These are phyloP conservation scores for Mortierella sp. DNA, from an alignment of 371 early-diverging fungal genomes.

Conservation along the genomic window DNA sequence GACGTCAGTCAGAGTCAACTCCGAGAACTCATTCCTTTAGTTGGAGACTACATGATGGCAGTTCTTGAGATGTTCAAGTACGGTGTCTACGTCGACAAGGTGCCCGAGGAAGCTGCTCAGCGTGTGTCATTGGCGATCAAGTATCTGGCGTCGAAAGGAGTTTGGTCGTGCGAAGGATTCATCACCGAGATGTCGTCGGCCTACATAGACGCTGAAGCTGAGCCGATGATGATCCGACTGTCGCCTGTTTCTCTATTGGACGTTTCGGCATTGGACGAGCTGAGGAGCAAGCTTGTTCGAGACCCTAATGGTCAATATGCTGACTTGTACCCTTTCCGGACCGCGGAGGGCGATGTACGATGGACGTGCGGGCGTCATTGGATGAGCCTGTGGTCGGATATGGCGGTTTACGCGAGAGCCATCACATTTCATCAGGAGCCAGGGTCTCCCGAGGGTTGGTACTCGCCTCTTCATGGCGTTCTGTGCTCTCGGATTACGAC, in stretches of 20 bases:
- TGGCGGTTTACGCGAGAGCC: not conserved
- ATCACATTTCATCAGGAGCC: not conserved
- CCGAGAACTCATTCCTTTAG: slow-evolving; percentile 1
- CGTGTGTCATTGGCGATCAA: not conserved
- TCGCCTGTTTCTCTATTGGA: not conserved
- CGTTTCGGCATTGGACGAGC: not conserved
- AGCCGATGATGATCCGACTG: not conserved
- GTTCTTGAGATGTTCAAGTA: slow-evolving; percentile 36
- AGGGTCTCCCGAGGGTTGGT: not conserved
- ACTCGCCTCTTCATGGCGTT: slow-evolving; percentile 13
- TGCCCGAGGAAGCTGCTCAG: slow-evolving; percentile 12
- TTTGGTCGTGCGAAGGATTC: not conserved
- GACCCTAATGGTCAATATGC: not conserved
- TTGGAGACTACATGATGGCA: slow-evolving; percentile 30
- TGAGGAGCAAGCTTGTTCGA: not conserved
- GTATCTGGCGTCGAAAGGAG: not conserved
- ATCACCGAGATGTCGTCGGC: not conserved
- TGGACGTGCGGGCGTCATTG: slow-evolving; percentile 32
- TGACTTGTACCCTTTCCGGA: slow-evolving; percentile 15
- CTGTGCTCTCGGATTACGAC: slow-evolving; percentile 7
- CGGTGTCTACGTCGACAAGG: slow-evolving; percentile 15
- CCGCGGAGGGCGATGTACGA: slow-evolving; percentile 20
- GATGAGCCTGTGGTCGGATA: slow-evolving; percentile 9
- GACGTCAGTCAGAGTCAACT: slow-evolving; percentile 1
- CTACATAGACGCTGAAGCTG: not conserved